Percentiles rank a stretch among this genome's conserved stretches.
phyloP scores from a whole-genome alignment of 2,329 filamentous ascomycete genomes.

The Plenodomus tracheiphilus region DNA sequence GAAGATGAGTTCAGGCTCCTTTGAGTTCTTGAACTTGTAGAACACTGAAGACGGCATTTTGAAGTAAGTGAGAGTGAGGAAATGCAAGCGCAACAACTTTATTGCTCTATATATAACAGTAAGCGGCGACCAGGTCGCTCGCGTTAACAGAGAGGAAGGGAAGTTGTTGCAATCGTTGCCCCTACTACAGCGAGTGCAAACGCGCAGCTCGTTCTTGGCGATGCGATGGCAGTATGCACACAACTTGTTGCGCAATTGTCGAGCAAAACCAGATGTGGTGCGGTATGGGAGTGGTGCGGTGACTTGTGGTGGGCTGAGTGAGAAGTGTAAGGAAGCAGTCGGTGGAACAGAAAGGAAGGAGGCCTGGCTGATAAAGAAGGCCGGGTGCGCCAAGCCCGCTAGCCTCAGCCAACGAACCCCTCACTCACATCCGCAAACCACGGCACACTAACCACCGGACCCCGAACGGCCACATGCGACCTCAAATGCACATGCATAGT shows the following conservation, averaged over 20 bases:
- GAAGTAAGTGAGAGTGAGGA: conserved; percentile 11
- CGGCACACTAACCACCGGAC: background rate
- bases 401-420: background rate
- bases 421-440: background rate
- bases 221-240: background rate
- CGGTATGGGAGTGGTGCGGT: conserved; percentile 2
- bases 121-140: conserved; percentile 12
- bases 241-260: background rate
- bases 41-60: conserved; percentile 94
- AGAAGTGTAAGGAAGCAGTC: conserved; percentile 3
- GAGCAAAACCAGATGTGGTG: conserved; percentile 1
- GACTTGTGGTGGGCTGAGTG: conserved; percentile 10
- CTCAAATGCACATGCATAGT: no score
- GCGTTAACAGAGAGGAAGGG: conserved; percentile 4
- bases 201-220: background rate
- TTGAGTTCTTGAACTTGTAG: conserved; percentile 99
- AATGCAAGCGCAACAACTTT: conserved; percentile 26
- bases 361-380: conserved; percentile 3
- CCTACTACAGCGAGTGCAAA: background rate
- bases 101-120: conserved; percentile 26
- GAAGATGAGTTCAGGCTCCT: conserved; percentile 89
- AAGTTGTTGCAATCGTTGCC: conserved; percentile 1
- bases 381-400: conserved; percentile 1
- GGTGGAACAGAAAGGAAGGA: conserved; percentile 7
- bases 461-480: no score